These are phyloP conservation scores for Aspergillus cavernicola DNA, from an alignment of 495 filamentous ascomycete species.

Conservation along the genomic window DNA sequence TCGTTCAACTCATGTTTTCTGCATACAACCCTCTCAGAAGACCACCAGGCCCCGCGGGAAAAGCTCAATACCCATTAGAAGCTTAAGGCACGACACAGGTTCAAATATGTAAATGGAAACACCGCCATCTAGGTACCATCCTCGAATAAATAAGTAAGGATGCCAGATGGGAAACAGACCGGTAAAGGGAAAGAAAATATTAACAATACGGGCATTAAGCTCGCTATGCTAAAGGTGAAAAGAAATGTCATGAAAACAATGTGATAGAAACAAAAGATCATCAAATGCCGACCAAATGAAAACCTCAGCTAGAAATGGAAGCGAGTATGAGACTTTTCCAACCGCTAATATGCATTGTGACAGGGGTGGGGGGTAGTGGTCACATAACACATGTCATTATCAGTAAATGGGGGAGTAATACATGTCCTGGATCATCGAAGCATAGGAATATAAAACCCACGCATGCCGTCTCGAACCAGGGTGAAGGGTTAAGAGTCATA, in stretches of 20 bases:
- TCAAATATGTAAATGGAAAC: background rate
- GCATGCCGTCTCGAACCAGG: conserved; percentile 18
- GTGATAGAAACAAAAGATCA: conserved; percentile 18
- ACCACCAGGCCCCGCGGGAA: background rate
- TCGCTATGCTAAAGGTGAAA: conserved; percentile 26
- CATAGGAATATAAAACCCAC: conserved; percentile 8
- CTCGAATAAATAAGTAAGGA: conserved; percentile 3
- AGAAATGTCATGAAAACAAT: conserved; percentile 20
- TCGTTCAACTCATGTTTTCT: too few relatives aligned
- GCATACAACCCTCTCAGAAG: too few relatives aligned
- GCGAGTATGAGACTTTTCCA: conserved; percentile 42
- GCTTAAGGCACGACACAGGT: background rate
- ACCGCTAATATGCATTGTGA: conserved; percentile 50
- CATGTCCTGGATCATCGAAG: conserved; percentile 30
- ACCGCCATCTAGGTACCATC: background rate
- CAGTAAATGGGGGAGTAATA: conserved; percentile 43
- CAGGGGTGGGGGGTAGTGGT: conserved; percentile 21
- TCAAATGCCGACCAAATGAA: conserved; percentile 19
- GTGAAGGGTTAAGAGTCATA: conserved; percentile 19
- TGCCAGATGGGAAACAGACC: background rate
- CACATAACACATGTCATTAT: conserved; percentile 52
- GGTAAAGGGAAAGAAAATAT: background rate
- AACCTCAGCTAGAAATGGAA: conserved; percentile 33
- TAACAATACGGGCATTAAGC: conserved; percentile 23
- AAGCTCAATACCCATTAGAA: background rate